These are phyloP conservation scores for Cercospora sp. DNA, from an alignment of 2,329 filamentous ascomycete species.

Conservation along the genomic window DNA sequence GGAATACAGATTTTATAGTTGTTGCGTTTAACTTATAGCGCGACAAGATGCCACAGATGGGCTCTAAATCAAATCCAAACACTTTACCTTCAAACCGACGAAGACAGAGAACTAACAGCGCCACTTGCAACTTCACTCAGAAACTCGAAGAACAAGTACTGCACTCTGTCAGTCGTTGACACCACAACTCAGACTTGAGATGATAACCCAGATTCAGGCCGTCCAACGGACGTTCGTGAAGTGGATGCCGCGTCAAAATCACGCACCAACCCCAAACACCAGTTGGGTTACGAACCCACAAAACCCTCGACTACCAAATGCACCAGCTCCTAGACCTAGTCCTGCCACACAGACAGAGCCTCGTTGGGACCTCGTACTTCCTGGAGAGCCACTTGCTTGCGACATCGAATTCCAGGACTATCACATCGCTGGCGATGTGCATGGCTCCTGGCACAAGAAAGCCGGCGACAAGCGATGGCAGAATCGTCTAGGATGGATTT, in stretches of 20 bases:
- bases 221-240: not conserved
- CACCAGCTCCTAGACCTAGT: not conserved
- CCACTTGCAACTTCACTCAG: no score
- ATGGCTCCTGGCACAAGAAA: not conserved
- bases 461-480: not conserved
- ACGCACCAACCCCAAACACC: not conserved
- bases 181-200: no score
- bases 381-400: not conserved
- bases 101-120: no score
- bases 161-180: not conserved
- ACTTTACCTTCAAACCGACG: not conserved
- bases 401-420: not conserved
- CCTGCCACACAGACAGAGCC: not conserved
- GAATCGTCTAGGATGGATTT: not conserved
- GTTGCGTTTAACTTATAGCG: not conserved
- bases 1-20: not conserved
- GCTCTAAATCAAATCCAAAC: not conserved
- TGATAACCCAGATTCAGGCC: not conserved
- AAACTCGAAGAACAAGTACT: not conserved
- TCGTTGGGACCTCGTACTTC: not conserved
- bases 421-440: not conserved
- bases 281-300: not conserved
- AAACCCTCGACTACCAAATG: not conserved
- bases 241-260: not conserved
- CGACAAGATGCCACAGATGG: not conserved